Base-by-base conservation (phyloP, 2,329 filamentous ascomycete species). In the Aspergillus puulaauensis region DNA sequence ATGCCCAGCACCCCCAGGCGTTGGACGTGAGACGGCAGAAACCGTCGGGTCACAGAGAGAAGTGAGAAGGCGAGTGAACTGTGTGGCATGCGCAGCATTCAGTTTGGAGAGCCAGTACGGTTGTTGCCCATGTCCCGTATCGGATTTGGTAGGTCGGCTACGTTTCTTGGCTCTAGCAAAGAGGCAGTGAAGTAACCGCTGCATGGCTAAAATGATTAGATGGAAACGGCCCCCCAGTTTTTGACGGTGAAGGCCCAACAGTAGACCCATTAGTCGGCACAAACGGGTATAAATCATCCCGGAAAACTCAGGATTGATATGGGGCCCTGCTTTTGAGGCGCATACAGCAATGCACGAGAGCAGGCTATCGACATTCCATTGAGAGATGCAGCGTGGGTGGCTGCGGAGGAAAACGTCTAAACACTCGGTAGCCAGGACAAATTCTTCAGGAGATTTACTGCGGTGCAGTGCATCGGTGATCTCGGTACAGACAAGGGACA, bases 41-140 rank as follows among this genome's bases (percentile, higher is more conserved):
- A 83, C 79, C 0, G 85, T 84, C 0, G 86, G 86, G 53, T 85
- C 83, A 73, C 83, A 86, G 51, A 88, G 79, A 0, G 83, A 80
- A n/a, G 81, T 81, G 21, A 88, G 77, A 8, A 87, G 72, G 9
- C 83, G 80, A 1, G 82, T 78, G 62, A 81, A 84, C 41, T 79
- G 75, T 1, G 75, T 70, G 2, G 80, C 81, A 57, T 82, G 81
- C 17, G 75, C 71, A 15, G 74, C 64, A 9, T 71, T 69, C 27
- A 79, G 73, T 6, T 67, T 67, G 11, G 66, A 66, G 40, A 71
- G 68, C 70, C 72, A 75, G 60, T 66, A 68, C 9, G 71, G 69
- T 21, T 72, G 68, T 45, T 64, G 59, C 2, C 53, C 53, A 2
- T 54, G 55, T n/a, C 24, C 68, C 58, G 37, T 68, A 65, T 64